Base-by-base conservation (phyloP, 1,139 yeast genomes). In the Citeromyces siamensis region DNA sequence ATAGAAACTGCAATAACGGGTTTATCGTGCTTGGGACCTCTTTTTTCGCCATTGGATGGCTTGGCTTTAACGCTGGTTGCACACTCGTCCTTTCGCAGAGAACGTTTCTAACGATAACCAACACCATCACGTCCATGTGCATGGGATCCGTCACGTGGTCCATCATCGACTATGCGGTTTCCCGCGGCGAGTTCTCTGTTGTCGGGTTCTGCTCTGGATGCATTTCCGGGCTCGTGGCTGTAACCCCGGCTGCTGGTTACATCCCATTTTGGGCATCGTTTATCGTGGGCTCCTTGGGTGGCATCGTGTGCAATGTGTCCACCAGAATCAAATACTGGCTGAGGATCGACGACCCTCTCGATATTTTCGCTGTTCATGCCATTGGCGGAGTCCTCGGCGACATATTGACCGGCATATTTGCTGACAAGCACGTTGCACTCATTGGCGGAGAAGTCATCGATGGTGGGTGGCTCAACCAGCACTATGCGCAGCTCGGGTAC, bases 351-450 rank as follows among this genome's bases (percentile, higher is more conserved):
- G 97, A 88, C 55, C 96, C 96, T 66, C 70, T 88, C 67, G 96
- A 88, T 60, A 95, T 85, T 38, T 88, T 83, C 62, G 86, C 96
- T 19, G 64, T 85, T 42, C 97, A 88, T 59, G 96, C 95, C 48
- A 76, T 88, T 45, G 97, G 97, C 55, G 97, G 96, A 38, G 74
- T 81, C 50, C 66, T 73, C 45, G 97, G 97, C 37, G 75, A 85
- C 26, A 63, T 80, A 20, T 59, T 84, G 61, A 88, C 97, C 32
- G 96, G 95, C 51, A 66, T 88, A 45, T 88, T 88, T 55, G 50
- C 50, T 2, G 44, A 46, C 35, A 42, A 39, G 34, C 16, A 39
- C 7, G 33, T 47, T n/a, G 49, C 49, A 14, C 13, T 19, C 2
- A 9, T 42, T 4, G 47, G 45, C 4, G 41, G 40, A 4, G 17